Evolutionary conservation across 306 rosid genomes (phyloP), one percentile per base, ranked within the genome.

Genomic region (Quercus aquifolioides): DNA sequence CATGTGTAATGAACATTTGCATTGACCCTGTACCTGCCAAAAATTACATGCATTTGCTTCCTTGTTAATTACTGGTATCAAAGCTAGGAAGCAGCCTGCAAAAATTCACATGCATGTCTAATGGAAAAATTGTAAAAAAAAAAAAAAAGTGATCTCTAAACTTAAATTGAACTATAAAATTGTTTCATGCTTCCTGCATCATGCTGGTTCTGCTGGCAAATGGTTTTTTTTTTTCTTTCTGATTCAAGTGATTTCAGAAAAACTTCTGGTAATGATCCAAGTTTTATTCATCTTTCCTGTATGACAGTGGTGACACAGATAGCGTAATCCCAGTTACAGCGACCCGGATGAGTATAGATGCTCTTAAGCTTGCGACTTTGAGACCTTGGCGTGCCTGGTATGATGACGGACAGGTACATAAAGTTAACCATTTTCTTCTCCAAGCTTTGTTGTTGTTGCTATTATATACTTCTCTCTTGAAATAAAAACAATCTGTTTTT

Each of bases 351-450:
- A 91, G 92, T 85, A 85, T 92, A 55, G 87, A 87, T 43, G 91
- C 97, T 73, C 94, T 90, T 74, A 71, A 85, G 70, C 97, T 94
- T 82, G 81, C 97, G 26, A 88, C 90, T 10, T 72, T 77, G 14
- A 64, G 85, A 17, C 90, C 88, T 33, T 94, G 98, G 97, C 88
- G 76, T 35, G 83, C 98, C 63, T 94, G 98, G 98, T 94, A 94
- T 14, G 90, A 88, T 51, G 92, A 85, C 41, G 90, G 85, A 14
- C 88, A 89, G 90, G 98, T 92, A 85, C 73, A 56, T 41, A 55
- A 64, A 28, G 43, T 64, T 64, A 10, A 76, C 38, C 31, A 6
- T 60, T 69, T 13, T 64, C 58, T 55, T 28, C 79, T 19, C n/a
- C 9, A 12, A 9, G 4, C 18, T 73, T 59, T 28, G 11, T 15